Evolutionary conservation across 2,329 filamentous ascomycete species (phyloP).

Genomic region (Penicillium psychrosexuale): DNA sequence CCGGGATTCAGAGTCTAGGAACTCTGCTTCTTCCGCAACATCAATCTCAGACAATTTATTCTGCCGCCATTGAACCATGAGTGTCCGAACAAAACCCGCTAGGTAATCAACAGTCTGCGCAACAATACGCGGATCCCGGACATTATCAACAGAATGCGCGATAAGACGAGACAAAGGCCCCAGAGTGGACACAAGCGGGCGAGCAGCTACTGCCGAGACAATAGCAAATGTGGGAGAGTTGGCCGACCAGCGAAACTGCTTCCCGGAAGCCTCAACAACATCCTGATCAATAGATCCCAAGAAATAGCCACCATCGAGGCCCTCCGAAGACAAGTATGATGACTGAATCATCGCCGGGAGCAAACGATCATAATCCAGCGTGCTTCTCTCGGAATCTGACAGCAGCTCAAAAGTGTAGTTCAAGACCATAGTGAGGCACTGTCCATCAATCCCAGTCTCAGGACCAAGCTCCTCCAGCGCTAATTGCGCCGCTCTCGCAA

Average conservation of each 20-base stretch:
- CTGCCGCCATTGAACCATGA: slow-evolving; percentile 70
- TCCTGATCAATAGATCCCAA: slow-evolving; percentile 67
- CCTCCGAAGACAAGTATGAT: slow-evolving; percentile 67
- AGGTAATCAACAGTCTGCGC: slow-evolving; percentile 57
- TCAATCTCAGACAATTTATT: slow-evolving; percentile 73
- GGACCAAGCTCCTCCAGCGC: slow-evolving; percentile 60
- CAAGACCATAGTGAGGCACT: slow-evolving; percentile 64
- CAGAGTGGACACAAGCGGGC: slow-evolving; percentile 59
- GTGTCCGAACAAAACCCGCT: slow-evolving; percentile 61
- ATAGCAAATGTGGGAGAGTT: slow-evolving; percentile 57
- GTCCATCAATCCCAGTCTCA: slow-evolving; percentile 49
- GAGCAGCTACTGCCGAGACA: slow-evolving; percentile 54
- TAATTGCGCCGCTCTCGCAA: slow-evolving; percentile 74
- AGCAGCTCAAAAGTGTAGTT: slow-evolving; percentile 74
- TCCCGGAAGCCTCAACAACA: slow-evolving; percentile 53
- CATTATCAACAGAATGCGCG: slow-evolving; percentile 60
- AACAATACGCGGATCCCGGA: slow-evolving; percentile 45
- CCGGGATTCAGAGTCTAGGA: slow-evolving; percentile 63
- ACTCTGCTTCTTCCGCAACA: slow-evolving; percentile 60
- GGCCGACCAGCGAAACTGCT: slow-evolving; percentile 64
- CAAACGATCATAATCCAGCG: slow-evolving; percentile 65
- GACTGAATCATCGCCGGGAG: slow-evolving; percentile 67
- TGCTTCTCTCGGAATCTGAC: slow-evolving; percentile 56
- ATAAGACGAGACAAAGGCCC: slow-evolving; percentile 63
- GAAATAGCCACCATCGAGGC: slow-evolving; percentile 73